A percentile compares a stretch with the other conserved stretches of the same genome.
Conservation (phyloP, 306 rosid genomes). For the Boehmeria nivea region DNA sequence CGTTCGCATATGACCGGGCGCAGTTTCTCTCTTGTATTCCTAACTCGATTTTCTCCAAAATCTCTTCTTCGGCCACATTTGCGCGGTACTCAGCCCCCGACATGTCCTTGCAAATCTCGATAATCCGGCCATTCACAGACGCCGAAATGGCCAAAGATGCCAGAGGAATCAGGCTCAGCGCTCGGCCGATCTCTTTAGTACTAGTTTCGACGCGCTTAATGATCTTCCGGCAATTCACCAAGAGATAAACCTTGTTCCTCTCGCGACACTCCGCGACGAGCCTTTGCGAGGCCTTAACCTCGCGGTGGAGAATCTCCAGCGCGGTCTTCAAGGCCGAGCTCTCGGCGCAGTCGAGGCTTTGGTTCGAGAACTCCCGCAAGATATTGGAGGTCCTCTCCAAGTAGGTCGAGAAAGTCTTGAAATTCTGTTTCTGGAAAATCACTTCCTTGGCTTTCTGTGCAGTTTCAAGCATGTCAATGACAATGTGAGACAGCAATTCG, state of each 20-base stretch:
- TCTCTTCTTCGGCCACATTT: conserved; percentile 32
- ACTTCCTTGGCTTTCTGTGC: conserved; percentile 38
- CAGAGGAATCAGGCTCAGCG: conserved; percentile 33
- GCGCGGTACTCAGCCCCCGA: conserved; percentile 28
- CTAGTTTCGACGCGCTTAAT: conserved; percentile 32
- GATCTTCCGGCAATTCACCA: conserved; percentile 42
- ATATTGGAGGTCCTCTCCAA: conserved; percentile 35
- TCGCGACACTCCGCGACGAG: conserved; percentile 40
- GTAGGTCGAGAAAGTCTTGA: conserved; percentile 28
- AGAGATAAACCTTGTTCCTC: conserved; percentile 44
- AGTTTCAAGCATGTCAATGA: conserved; percentile 26
- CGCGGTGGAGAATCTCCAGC: conserved; percentile 33
- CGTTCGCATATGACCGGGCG: conserved; percentile 22
- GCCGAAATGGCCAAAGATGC: conserved; percentile 31
- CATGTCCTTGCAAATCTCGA: conserved; percentile 44
- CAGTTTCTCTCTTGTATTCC: conserved; percentile 34
- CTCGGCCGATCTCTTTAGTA: conserved; percentile 39
- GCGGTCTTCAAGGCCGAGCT: conserved; percentile 28
- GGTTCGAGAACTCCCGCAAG: conserved; percentile 30
- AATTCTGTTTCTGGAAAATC: conserved; percentile 42
- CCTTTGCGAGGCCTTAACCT: conserved; percentile 37
- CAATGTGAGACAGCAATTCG: conserved; percentile 36
- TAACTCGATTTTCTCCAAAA: conserved; percentile 36
- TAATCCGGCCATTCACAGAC: conserved; percentile 24
- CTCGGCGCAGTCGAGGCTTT: conserved; percentile 19